A percentile compares a stretch with the other conserved stretches of the same genome.
Evolutionary conservation across 768 basidiomycete genomes (phyloP).

Genomic region (Rhizopogon vinicolor): DNA sequence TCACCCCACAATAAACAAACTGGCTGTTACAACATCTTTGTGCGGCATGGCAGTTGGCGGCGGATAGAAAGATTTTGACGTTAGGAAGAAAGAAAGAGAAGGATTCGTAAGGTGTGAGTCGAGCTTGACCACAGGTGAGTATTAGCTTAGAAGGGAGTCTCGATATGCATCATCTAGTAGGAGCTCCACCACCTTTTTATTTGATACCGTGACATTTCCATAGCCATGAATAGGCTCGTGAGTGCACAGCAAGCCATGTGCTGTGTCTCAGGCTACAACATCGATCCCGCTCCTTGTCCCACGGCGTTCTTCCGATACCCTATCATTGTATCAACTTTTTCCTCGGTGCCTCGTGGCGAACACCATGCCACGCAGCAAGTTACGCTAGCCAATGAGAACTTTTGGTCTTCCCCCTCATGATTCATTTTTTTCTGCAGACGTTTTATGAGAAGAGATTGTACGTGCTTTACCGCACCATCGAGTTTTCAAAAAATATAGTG

Average conservation of each 20-base stretch:
- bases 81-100: constrained; percentile 5
- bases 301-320: neutral
- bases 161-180: neutral
- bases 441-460: neutral
- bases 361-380: neutral
- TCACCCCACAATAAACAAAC: neutral
- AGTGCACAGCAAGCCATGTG: constrained; percentile 1
- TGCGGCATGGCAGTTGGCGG: neutral
- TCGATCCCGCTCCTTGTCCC: constrained; percentile 1
- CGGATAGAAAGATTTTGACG: neutral
- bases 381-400: neutral
- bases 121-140: neutral
- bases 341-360: constrained; percentile 8
- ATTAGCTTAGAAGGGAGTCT: neutral
- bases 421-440: neutral
- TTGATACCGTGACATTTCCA: neutral
- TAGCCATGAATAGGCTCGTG: neutral
- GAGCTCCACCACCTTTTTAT: constrained; percentile 3
- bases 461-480: neutral
- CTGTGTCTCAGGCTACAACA: neutral
- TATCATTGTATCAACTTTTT: neutral
- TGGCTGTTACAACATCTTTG: constrained; percentile 1
- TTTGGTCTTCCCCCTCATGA: too few species aligned
- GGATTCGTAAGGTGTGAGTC: neutral
- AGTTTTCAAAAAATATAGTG: too few species aligned